phyloP scores from a whole-genome alignment of 1,284 basidiomycete genomes.

The Thelephora terrestris region DNA sequence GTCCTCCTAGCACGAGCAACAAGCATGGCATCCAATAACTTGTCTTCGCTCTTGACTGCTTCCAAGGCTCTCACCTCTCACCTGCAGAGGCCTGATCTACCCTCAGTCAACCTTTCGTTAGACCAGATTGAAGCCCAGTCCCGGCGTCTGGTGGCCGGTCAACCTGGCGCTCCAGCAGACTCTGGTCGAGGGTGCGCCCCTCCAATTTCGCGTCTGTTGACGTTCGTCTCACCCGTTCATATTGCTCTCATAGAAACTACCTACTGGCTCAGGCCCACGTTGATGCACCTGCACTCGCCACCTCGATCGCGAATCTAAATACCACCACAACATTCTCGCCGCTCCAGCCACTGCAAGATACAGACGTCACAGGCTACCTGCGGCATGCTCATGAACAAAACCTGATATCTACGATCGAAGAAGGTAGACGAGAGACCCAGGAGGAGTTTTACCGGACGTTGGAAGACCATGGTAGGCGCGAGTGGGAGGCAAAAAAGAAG shows the following conservation, averaged over 20 bases:
- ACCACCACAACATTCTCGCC: constrained; percentile 83
- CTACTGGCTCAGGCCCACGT: constrained; percentile 86
- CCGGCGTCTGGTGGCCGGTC: constrained; percentile 64
- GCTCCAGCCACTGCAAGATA: constrained; percentile 82
- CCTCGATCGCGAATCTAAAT: constrained; percentile 74
- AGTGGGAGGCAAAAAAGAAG: constrained; percentile 89
- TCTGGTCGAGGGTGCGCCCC: constrained; percentile 61
- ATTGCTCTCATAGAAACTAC: constrained; percentile 48
- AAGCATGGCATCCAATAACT: constrained; percentile 36
- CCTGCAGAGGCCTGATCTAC: constrained; percentile 67
- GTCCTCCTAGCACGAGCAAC: neutral
- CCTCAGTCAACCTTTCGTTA: constrained; percentile 77
- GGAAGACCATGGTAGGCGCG: constrained; percentile 64
- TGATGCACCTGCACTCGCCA: constrained; percentile 72
- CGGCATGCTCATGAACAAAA: constrained; percentile 91
- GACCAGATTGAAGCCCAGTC: constrained; percentile 91
- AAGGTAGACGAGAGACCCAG: constrained; percentile 78
- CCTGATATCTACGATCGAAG: constrained; percentile 88
- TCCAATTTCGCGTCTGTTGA: neutral
- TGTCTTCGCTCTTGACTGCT: constrained; percentile 59
- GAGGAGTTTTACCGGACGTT: constrained; percentile 77
- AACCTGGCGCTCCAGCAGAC: constrained; percentile 52
- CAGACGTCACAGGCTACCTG: constrained; percentile 81
- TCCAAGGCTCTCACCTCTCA: constrained; percentile 70
- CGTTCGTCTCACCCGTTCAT: neutral